Conservation (phyloP, 495 filamentous ascomycete genomes). For the Trichoderma orchidacearum region DNA sequence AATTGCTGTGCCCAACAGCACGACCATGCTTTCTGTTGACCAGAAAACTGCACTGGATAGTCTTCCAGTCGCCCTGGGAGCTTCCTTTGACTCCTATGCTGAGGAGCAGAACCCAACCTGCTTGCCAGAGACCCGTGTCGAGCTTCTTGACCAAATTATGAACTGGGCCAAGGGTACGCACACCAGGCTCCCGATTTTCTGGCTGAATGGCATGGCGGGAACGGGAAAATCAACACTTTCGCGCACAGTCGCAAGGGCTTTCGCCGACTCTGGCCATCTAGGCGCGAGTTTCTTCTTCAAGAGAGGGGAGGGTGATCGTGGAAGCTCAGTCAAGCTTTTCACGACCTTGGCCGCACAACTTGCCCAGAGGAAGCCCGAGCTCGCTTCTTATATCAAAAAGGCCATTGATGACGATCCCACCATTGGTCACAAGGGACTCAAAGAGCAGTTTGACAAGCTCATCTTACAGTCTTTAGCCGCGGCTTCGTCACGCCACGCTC, state of each 20-base stretch:
- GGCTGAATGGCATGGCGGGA: slow-evolving; percentile 31
- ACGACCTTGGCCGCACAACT: slow-evolving; percentile 32
- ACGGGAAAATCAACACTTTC: slow-evolving; percentile 34
- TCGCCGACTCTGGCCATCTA: slow-evolving; percentile 8
- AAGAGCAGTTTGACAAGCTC: slow-evolving; percentile 35
- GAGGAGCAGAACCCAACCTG: slow-evolving; percentile 14
- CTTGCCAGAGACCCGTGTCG: slow-evolving; percentile 10
- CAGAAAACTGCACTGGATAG: not conserved
- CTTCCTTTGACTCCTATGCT: slow-evolving; percentile 11
- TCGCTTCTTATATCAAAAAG: slow-evolving; percentile 17
- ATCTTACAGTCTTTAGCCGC: slow-evolving; percentile 25
- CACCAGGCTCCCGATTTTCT: slow-evolving; percentile 21
- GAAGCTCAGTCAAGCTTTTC: slow-evolving; percentile 25
- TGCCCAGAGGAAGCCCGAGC: slow-evolving; percentile 9
- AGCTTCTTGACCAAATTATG: slow-evolving; percentile 7
- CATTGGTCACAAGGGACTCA: slow-evolving; percentile 21
- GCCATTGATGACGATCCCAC: slow-evolving; percentile 23
- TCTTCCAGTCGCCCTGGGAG: slow-evolving; percentile 4
- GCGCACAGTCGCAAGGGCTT: slow-evolving; percentile 18
- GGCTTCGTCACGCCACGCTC: not conserved
- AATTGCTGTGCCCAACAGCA: too few species aligned
- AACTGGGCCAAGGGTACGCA: slow-evolving; percentile 5
- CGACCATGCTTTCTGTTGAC: too few species aligned
- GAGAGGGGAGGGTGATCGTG: slow-evolving; percentile 27
- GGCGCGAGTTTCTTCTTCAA: slow-evolving; percentile 40